Evolutionary conservation across 2,329 filamentous ascomycete species (phyloP), one percentile per base, ranked within the genome.

Genomic region (Podosphaera fusca): DNA sequence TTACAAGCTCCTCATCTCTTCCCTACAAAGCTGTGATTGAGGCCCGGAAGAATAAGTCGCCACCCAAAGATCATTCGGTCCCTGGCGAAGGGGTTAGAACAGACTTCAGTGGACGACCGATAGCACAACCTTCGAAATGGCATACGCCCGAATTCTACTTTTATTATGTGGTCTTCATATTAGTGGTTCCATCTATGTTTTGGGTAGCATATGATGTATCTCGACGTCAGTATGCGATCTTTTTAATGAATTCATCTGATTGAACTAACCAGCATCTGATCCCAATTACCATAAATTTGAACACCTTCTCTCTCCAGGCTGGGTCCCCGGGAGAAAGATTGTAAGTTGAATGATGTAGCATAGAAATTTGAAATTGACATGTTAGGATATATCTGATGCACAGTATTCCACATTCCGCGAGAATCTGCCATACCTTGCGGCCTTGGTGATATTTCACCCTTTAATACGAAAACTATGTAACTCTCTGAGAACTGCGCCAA

Each of bases 251-350:
- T 12, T 35, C 51, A 52, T 61, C 66, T 55, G 64, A 55, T 53
- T 46, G 21, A 21, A 21, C 21, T 35, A 29, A 50, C 57, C 66
- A 94, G 88, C 83, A 59, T 82, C 81, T 40, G 84, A 95, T 67
- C 85, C 87, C 4, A 81, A 85, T 62, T 98, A 92, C 67, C 68
- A 75, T 58, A 85, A 82, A 63, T 95, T 82, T 67, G 76, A 83
- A 60, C 73, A 74, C 59, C 73, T 82, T 45, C 77, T 98, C 14
- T 81, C 80, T 1, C 75, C 81, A 7, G 94, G 92, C 63, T 98
- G 92, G 92, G 85, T 98, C 58, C 85, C 84, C 6, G 90, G 90
- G 33, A 84, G 90, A 59, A 87, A 87, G 75, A 87, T 96, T 60
- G 85, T 87, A 74, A 65, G 79, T 61, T 21, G 3, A 35, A 21